phyloP scores from a whole-genome alignment of 177 flowering plant species.

The Telopea speciosissima region DNA sequence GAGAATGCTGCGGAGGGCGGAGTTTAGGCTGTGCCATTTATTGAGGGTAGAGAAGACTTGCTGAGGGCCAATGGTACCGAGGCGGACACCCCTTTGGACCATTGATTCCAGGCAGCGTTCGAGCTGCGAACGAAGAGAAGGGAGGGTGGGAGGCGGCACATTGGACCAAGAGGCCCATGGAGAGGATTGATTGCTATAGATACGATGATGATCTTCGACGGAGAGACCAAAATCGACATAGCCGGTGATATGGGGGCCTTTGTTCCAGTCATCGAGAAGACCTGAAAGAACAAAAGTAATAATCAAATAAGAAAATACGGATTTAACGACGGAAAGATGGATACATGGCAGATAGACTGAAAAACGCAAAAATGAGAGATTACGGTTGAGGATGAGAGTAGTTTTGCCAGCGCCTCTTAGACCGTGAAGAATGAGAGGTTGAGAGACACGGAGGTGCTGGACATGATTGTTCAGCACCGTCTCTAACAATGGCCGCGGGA shows the following conservation, averaged over 20 bases:
- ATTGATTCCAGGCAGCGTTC: conserved; percentile 76
- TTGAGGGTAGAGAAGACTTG: conserved; percentile 64
- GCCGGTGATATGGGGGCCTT: too few relatives aligned
- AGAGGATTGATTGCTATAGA: too few relatives aligned
- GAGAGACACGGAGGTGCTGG: conserved; percentile 69
- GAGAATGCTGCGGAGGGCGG: conserved; percentile 48
- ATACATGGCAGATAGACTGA: background rate
- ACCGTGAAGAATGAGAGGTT: conserved; percentile 88
- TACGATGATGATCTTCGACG: too few relatives aligned
- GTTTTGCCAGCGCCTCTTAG: conserved; percentile 97
- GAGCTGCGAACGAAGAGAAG: conserved; percentile 40
- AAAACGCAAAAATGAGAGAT: conserved; percentile 1
- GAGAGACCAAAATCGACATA: too few relatives aligned
- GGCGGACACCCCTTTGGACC: conserved; percentile 60
- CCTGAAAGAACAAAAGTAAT: conserved; percentile 37
- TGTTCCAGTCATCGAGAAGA: conserved; percentile 23
- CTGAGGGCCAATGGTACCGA: conserved; percentile 57
- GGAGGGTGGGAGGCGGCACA: background rate
- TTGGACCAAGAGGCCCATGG: background rate
- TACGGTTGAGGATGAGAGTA: conserved; percentile 83
- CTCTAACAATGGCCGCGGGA: conserved; percentile 77
- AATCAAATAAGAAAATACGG: too few relatives aligned
- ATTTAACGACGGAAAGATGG: background rate
- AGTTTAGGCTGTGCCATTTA: conserved; percentile 67
- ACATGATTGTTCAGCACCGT: conserved; percentile 82